Evolutionary conservation across 108 stramenopile genomes (phyloP).

Genomic region (Chaetoceros muelleri): DNA sequence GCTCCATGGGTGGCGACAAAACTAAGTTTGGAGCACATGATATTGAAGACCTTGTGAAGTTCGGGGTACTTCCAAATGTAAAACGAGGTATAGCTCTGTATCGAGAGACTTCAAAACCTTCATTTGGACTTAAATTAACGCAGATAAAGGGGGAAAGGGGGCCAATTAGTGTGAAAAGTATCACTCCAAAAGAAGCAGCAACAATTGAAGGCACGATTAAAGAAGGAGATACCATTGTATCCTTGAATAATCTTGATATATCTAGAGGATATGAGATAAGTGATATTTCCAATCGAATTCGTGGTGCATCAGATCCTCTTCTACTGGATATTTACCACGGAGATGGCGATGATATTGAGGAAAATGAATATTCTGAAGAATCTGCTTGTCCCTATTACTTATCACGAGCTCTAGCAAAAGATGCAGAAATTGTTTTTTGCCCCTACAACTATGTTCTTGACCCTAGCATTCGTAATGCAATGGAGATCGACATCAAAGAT

Average conservation of each 20-base stretch:
- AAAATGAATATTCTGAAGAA: constrained; percentile 35
- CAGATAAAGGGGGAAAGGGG: constrained; percentile 7
- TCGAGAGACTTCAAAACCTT: constrained; percentile 18
- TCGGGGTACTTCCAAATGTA: constrained; percentile 45
- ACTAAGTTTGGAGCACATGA: constrained; percentile 60
- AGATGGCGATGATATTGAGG: constrained; percentile 1
- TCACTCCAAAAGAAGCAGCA: constrained; percentile 18
- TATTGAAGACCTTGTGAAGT: constrained; percentile 65
- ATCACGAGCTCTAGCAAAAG: constrained; percentile 37
- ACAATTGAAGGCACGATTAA: constrained; percentile 24
- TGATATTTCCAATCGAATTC: constrained; percentile 15
- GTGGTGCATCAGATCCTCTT: constrained; percentile 27
- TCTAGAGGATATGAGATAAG: constrained; percentile 11
- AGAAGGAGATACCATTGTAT: constrained; percentile 34
- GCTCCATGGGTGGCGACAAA: constrained; percentile 44
- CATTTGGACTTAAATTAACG: constrained; percentile 34
- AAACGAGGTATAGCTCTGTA: constrained; percentile 49
- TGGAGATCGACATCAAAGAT: constrained; percentile 45
- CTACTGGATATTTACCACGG: constrained; percentile 28
- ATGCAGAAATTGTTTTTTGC: constrained; percentile 86
- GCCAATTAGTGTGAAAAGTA: constrained; percentile 13
- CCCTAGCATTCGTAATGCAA: constrained; percentile 53
- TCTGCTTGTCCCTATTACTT: constrained; percentile 84
- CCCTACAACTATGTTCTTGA: constrained; percentile 96
- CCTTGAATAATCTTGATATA: constrained; percentile 34